These are phyloP conservation scores for Tylopilus orsonianus DNA, from an alignment of 1,284 basidiomycete species.

Conservation along the genomic window DNA sequence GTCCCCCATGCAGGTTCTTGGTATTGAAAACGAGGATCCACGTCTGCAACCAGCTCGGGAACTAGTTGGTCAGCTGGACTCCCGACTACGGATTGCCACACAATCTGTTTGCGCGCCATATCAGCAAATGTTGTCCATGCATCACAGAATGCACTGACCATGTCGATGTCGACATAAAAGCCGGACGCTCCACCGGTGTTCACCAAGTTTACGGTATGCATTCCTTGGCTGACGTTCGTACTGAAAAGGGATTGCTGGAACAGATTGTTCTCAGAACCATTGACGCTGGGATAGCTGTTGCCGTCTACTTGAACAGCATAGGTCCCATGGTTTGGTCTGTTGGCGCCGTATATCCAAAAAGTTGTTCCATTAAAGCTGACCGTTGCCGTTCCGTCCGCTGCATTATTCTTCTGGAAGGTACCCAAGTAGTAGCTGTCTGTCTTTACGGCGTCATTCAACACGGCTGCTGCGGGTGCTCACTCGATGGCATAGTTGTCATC, in stretches of 20 bases:
- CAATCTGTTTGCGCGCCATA: conserved; percentile 23
- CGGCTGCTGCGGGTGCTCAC: conserved; percentile 14
- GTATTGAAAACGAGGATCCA: conserved; percentile 32
- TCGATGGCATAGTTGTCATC: conserved; percentile 18
- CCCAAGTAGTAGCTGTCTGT: conserved; percentile 30
- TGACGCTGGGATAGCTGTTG: conserved; percentile 6
- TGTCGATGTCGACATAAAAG: conserved; percentile 33
- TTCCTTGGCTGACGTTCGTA: conserved; percentile 23
- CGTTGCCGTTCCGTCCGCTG: conserved; percentile 25
- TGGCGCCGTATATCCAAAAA: conserved; percentile 36
- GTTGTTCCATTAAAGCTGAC: conserved; percentile 38
- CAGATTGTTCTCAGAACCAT: conserved; percentile 14
- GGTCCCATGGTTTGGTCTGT: conserved; percentile 30
- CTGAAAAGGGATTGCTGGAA: conserved; percentile 32
- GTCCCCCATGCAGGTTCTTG: conserved; percentile 26
- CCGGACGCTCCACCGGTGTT: conserved; percentile 25
- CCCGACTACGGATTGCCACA: conserved; percentile 34
- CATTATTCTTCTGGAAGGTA: conserved; percentile 31
- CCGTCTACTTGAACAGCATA: conserved; percentile 34
- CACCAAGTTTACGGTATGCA: conserved; percentile 28
- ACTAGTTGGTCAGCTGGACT: conserved; percentile 17
- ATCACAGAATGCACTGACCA: conserved; percentile 20
- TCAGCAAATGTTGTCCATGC: neutral
- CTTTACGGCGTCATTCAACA: neutral
- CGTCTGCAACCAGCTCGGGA: conserved; percentile 25